Base-by-base conservation (phyloP, 2,329 filamentous ascomycete species). In the Beauveria brongniartii region DNA sequence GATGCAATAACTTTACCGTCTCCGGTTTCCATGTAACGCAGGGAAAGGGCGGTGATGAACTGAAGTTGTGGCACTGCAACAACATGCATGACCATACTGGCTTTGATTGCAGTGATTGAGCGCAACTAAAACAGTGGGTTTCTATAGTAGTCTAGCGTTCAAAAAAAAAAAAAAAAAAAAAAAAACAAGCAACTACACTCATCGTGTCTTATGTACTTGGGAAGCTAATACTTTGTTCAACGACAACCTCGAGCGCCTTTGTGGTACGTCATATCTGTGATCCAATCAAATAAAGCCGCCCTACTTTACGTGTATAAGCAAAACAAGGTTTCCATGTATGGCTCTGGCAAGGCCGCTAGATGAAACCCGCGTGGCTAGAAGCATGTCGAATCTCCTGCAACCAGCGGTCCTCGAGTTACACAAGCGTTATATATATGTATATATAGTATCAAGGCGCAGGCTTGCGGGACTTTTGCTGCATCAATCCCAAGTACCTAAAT, bases 1-100 rank as follows among this genome's bases (percentile, higher is more conserved):
- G 72, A 2, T 74, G 72, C 61, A 63, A 64, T 30, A 67, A 71
- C 60, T 53, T 74, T 26, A 65, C 67, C 20, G 66, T 70, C 5
- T 59, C 67, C 28, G 63, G 67, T 34, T 67, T 71, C 7, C 24
- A 64, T 16, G 62, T 73, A 22, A 66, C n/a, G 18, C 59, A 46
- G 12, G 63, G 55, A 5, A 61, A 60, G 7, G 62, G 55, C 5
- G 67, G 63, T 30, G 34, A 61, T 18, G 54, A 61, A 18, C 54
- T 71, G 4, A 56, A 50, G 40, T 40, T 5, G 46, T 63, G 57
- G 56, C 61, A 63, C 57, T 63, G 61, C 26, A 41, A 63, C 47
- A 63, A 63, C 24, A 55, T 63, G 41, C 56, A 61, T 18, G 53
- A 40, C 34, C 41, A 55, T 22, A 6, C 12, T 22, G 61, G 61